These are phyloP conservation scores for Botrytis fragariae DNA, from an alignment of 2,329 filamentous ascomycete genomes.

Conservation along the genomic window DNA sequence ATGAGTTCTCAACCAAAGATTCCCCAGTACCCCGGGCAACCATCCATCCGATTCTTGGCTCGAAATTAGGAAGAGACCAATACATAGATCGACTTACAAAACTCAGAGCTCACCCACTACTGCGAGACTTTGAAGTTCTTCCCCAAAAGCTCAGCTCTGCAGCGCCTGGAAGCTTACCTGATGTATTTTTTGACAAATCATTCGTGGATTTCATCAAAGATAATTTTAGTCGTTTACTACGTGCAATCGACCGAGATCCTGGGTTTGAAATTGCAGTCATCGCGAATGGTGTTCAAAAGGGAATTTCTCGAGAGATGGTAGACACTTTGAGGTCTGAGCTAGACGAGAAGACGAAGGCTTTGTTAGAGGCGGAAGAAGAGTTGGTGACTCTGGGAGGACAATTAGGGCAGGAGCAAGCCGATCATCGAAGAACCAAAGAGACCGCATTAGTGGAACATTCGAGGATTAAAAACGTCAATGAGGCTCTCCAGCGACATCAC, in stretches of 20 bases:
- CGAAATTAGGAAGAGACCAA: slow-evolving; percentile 77
- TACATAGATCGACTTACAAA: slow-evolving; percentile 81
- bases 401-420: slow-evolving; percentile 69
- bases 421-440: slow-evolving; percentile 66
- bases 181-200: slow-evolving; percentile 79
- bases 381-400: slow-evolving; percentile 50
- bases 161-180: slow-evolving; percentile 59
- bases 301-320: slow-evolving; percentile 89
- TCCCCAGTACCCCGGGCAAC: slow-evolving; percentile 82
- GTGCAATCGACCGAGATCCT: slow-evolving; percentile 88
- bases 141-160: slow-evolving; percentile 62
- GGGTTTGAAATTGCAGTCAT: slow-evolving; percentile 80
- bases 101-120: slow-evolving; percentile 71
- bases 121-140: slow-evolving; percentile 87
- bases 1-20: slow-evolving; percentile 97
- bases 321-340: slow-evolving; percentile 78
- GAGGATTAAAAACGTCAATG: slow-evolving; percentile 53
- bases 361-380: slow-evolving; percentile 49
- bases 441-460: slow-evolving; percentile 51
- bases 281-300: slow-evolving; percentile 77
- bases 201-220: slow-evolving; percentile 97
- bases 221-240: slow-evolving; percentile 81
- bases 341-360: slow-evolving; percentile 61
- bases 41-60: slow-evolving; percentile 73
- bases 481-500: slow-evolving; percentile 68